phyloP scores from a whole-genome alignment of 176 grass and related monocot genomes.

The Phoenix roebelenii region DNA sequence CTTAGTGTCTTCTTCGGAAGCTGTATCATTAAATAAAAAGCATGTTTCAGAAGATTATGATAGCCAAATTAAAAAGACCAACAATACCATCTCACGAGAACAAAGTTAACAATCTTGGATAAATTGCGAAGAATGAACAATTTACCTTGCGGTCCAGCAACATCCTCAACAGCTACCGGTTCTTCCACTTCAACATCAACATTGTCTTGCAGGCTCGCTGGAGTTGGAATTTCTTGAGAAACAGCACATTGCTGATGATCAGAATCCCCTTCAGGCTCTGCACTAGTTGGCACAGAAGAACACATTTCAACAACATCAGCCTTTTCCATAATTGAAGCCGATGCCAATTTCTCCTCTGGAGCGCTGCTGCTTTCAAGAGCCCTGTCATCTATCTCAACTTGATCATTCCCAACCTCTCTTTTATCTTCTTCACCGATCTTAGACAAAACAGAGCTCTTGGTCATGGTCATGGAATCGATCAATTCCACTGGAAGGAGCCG shows the following conservation, averaged over 20 bases:
- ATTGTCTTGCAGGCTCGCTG: conserved; percentile 12
- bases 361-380: conserved; percentile 4
- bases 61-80: too few species aligned
- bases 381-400: background rate
- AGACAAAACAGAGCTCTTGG: conserved; percentile 5
- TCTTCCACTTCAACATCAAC: conserved; percentile 8
- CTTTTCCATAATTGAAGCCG: conserved; percentile 25
- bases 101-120: too few species aligned
- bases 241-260: conserved; percentile 6
- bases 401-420: conserved; percentile 15
- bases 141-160: conserved; percentile 35
- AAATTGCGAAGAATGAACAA: too few species aligned
- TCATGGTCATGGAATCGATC: conserved; percentile 23
- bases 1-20: conserved; percentile 28
- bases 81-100: too few species aligned
- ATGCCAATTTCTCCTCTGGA: conserved; percentile 26
- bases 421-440: conserved; percentile 6
- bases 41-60: too few species aligned
- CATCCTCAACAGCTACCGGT: background rate
- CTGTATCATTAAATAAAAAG: conserved; percentile 33
- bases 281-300: background rate
- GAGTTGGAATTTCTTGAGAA: background rate
- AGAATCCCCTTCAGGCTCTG: background rate
- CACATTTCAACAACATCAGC: conserved; percentile 1
- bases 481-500: conserved; percentile 33